Conservation (phyloP, 116 monocot genomes). For the Cymodocea nodosa region DNA sequence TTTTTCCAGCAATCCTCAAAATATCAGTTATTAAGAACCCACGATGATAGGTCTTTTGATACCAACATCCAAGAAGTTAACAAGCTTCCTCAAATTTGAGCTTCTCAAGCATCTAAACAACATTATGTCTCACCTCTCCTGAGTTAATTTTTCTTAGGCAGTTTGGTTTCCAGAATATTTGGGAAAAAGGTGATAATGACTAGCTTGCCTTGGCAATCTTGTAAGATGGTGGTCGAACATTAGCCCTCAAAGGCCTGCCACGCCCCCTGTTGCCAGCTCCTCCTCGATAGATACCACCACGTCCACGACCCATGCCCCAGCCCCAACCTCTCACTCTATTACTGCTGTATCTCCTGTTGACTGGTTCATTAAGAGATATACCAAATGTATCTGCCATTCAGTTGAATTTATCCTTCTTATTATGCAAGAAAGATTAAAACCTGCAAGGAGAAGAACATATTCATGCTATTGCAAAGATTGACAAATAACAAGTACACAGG, state of each 20-base stretch:
- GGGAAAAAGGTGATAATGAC: slow-evolving; percentile 43
- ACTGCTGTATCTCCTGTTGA: slow-evolving; percentile 29
- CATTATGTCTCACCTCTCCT: slow-evolving; percentile 5
- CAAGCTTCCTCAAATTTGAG: slow-evolving; percentile 14
- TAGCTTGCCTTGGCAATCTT: slow-evolving; percentile 93
- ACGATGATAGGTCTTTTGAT: neutral
- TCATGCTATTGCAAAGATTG: too few species aligned
- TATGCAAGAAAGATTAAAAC: neutral
- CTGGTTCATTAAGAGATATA: slow-evolving; percentile 41
- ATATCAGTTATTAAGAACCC: slow-evolving; percentile 8
- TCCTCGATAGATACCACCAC: slow-evolving; percentile 52
- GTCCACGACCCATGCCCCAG: slow-evolving; percentile 29
- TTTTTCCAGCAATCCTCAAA: slow-evolving; percentile 12
- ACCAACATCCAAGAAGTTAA: slow-evolving; percentile 17
- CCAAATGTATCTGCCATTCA: slow-evolving; percentile 37
- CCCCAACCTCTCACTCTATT: slow-evolving; percentile 31
- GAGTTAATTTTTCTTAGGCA: slow-evolving; percentile 7
- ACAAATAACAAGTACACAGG: too few species aligned
- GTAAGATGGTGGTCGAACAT: slow-evolving; percentile 43
- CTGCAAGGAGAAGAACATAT: neutral
- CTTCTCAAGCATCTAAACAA: slow-evolving; percentile 10
- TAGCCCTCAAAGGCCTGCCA: slow-evolving; percentile 57
- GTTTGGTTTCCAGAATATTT: slow-evolving; percentile 39
- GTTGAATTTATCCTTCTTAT: slow-evolving; percentile 1
- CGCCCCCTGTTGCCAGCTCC: slow-evolving; percentile 37